phyloP scores from a whole-genome alignment of 495 filamentous ascomycete species.

The Neurospora sp. region DNA sequence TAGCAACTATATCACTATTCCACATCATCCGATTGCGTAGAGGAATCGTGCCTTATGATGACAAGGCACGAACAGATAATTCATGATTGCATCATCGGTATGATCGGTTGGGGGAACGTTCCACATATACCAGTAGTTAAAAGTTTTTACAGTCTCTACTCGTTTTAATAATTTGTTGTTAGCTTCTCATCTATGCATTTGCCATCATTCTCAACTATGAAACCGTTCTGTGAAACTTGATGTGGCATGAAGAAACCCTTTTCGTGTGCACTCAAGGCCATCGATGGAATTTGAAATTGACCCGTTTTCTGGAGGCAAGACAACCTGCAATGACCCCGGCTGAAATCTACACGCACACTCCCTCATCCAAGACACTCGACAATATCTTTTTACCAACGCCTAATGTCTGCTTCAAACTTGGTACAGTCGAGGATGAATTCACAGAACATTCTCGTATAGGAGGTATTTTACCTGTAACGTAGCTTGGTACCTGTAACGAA shows the following conservation, averaged over 20 bases:
- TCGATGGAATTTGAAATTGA: too few relatives aligned
- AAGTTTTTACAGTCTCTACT: too few relatives aligned
- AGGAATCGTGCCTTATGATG: neutral
- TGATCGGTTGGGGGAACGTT: too few relatives aligned
- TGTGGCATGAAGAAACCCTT: too few relatives aligned
- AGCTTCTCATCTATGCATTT: too few relatives aligned
- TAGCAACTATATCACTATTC: neutral
- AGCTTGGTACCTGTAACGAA: neutral
- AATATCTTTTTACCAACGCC: neutral
- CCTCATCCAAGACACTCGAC: neutral
- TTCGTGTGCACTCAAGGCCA: too few relatives aligned
- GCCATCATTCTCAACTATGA: too few relatives aligned
- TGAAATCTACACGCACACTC: neutral
- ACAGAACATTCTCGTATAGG: fast-evolving
- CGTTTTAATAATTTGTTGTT: too few relatives aligned
- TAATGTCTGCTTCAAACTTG: neutral
- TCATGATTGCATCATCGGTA: too few relatives aligned
- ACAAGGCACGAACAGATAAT: neutral
- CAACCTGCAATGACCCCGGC: neutral
- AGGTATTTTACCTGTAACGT: neutral
- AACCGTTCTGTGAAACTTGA: too few relatives aligned
- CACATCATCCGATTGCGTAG: neutral
- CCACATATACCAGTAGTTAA: too few relatives aligned
- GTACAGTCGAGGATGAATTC: neutral
- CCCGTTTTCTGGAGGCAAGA: neutral